Base-by-base conservation (phyloP, 352 stramenopile species). In the Phytophthora pseudosyringae region DNA sequence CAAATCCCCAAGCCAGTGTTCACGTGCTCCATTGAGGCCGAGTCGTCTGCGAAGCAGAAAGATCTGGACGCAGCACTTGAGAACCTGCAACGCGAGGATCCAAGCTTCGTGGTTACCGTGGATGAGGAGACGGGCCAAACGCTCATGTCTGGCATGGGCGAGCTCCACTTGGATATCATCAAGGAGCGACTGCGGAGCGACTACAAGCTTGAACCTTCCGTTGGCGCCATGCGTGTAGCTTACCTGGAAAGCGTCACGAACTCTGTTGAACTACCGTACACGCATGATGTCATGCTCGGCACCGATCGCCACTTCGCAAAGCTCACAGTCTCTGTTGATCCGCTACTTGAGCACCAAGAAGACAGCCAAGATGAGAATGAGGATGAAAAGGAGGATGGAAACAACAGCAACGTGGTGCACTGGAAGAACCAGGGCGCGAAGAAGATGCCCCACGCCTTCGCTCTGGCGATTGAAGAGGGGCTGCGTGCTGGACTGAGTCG, bases 41-140 rank as follows among this genome's bases (percentile, higher is more conserved):
- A 96, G 59, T 95, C 85, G 5, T 83, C 81, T 28, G 81, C 83
- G 1, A 84, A 97, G 58, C 83, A 98, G 59, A 84, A 91, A 56
- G 83, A 93, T 38, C 76, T 99, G 5, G 91, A 93, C 28, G 75
- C 91, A 11, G 93, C 91, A 26, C 69, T 98, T 3, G 64, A 78
- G 29, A 67, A 83, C 43, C 56, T 94, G 39, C 83, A 94, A 67
- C 79, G 81, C 5, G 95, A 99, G 75, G 98, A 99, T 81, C 98
- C 98, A 12, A 99, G 96, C 46, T 97, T 99, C 54, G 81, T 97
- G 31, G 94, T 99, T 2, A 88, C 86, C 35, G 84, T 98, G 25
- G 97, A 99, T 75, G 75, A 91, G 5, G 96, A 99, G 63, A 99
- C 91, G 7, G 98, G 98, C 28, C 94, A 99, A 84, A 99, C 97